phyloP scores from a whole-genome alignment of 345 rosid genomes.

The Eucalyptus microcorys region DNA sequence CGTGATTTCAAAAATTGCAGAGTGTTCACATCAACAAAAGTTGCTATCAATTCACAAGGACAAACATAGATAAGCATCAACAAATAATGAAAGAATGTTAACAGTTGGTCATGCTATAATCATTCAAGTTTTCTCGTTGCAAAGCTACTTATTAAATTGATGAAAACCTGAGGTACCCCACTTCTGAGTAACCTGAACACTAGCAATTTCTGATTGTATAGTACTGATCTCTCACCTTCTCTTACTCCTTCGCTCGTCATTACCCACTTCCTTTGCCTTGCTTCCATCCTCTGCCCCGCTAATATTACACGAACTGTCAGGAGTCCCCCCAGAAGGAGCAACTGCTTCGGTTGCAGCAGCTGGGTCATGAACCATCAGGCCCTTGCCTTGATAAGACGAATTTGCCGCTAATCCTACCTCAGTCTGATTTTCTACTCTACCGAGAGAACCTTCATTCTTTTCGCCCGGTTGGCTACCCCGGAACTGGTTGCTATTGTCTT shows the following conservation, averaged over 20 bases:
- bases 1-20: neutral
- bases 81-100: neutral
- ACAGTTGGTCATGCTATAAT: neutral
- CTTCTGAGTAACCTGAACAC: neutral
- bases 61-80: neutral
- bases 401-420: neutral
- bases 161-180: neutral
- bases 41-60: neutral
- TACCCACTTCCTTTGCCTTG: conserved; percentile 31
- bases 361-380: conserved; percentile 9
- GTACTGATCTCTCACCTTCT: conserved; percentile 38
- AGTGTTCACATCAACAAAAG: neutral
- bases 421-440: conserved; percentile 15
- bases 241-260: conserved; percentile 50
- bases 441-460: conserved; percentile 32
- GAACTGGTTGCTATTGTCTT: conserved; percentile 7
- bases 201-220: neutral
- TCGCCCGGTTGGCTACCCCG: conserved; percentile 24
- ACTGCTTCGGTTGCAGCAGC: conserved; percentile 2
- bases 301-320: conserved; percentile 47
- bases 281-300: conserved; percentile 66
- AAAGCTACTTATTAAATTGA: neutral
- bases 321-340: conserved; percentile 26
- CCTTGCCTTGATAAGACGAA: conserved; percentile 10
- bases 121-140: neutral